Percentiles rank a stretch among this genome's conserved stretches.
These are phyloP conservation scores for Garcia nutans DNA, from an alignment of 345 rosid genomes.

Conservation along the genomic window DNA sequence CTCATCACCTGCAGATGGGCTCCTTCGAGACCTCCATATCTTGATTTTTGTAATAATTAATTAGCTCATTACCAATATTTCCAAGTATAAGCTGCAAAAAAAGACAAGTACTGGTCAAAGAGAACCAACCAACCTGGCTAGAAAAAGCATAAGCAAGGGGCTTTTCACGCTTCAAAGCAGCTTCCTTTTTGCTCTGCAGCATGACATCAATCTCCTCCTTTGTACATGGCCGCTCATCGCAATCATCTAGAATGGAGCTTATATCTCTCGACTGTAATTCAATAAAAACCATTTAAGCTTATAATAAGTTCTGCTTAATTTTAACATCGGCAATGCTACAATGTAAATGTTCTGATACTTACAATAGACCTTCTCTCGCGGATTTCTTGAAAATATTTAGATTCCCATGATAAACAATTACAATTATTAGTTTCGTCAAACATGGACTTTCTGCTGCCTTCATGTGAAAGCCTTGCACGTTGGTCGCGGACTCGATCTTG, in stretches of 20 bases:
- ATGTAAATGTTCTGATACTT: background rate
- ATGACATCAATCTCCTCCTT: slow-evolving; percentile 47
- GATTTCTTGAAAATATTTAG: slow-evolving; percentile 16
- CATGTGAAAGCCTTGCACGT: slow-evolving; percentile 23
- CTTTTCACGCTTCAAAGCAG: slow-evolving; percentile 29
- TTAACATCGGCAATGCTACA: too few relatives aligned
- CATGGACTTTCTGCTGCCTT: slow-evolving; percentile 26
- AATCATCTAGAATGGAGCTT: slow-evolving; percentile 19
- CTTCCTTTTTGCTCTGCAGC: slow-evolving; percentile 21
- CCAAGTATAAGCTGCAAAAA: background rate
- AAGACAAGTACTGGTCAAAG: too few relatives aligned
- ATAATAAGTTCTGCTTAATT: too few relatives aligned
- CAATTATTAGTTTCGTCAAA: slow-evolving; percentile 14
- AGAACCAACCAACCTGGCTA: slow-evolving; percentile 51
- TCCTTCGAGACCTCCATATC: slow-evolving; percentile 62
- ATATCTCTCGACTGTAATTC: slow-evolving; percentile 20
- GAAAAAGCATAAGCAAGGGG: slow-evolving; percentile 30
- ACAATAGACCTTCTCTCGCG: slow-evolving; percentile 20
- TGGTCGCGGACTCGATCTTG: slow-evolving; percentile 28
- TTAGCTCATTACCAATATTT: background rate
- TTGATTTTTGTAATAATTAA: slow-evolving; percentile 6
- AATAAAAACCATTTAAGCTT: background rate
- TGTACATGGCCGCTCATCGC: slow-evolving; percentile 35
- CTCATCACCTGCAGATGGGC: slow-evolving; percentile 58
- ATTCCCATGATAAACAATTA: slow-evolving; percentile 16